These are phyloP conservation scores for Rauvolfia tetraphylla DNA, from an alignment of 257 asterid genomes.

Conservation along the genomic window DNA sequence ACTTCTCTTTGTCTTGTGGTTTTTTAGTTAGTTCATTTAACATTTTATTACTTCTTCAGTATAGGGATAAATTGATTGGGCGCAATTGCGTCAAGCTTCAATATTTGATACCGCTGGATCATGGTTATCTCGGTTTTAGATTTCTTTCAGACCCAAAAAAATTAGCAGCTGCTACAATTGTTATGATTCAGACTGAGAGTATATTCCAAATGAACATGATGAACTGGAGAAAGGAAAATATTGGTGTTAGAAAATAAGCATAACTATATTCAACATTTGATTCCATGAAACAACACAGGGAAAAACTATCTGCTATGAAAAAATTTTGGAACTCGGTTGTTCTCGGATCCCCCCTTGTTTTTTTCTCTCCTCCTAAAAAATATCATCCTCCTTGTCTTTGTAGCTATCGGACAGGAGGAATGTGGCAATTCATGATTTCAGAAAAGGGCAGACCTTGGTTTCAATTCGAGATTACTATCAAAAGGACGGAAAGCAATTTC, in stretches of 20 bases:
- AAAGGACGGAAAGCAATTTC: conserved; percentile 46
- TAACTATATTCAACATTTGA: background rate
- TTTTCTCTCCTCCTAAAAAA: conserved; percentile 5
- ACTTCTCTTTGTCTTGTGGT: background rate
- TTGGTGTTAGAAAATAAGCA: background rate
- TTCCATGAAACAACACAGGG: background rate
- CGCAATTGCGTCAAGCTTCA: too few species aligned
- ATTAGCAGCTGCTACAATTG: too few species aligned
- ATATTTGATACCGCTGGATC: too few species aligned
- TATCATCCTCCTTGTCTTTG: conserved; percentile 19
- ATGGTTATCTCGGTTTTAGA: too few species aligned
- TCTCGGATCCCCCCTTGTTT: background rate
- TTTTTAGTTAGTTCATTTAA: too few species aligned
- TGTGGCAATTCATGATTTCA: conserved; percentile 35
- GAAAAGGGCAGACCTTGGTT: conserved; percentile 41
- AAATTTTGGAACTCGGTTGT: conserved; percentile 7
- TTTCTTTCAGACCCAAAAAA: too few species aligned
- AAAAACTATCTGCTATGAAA: background rate
- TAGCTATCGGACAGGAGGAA: conserved; percentile 52
- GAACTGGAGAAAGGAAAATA: background rate
- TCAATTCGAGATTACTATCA: conserved; percentile 45
- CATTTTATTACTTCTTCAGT: background rate
- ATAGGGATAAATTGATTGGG: too few species aligned
- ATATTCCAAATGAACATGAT: background rate
- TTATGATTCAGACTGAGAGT: too few species aligned